A percentile compares a stretch with the other conserved stretches of the same genome.
Evolutionary conservation across 108 stramenopile species (phyloP).

Genomic region (Fragilariopsis cylindrus): DNA sequence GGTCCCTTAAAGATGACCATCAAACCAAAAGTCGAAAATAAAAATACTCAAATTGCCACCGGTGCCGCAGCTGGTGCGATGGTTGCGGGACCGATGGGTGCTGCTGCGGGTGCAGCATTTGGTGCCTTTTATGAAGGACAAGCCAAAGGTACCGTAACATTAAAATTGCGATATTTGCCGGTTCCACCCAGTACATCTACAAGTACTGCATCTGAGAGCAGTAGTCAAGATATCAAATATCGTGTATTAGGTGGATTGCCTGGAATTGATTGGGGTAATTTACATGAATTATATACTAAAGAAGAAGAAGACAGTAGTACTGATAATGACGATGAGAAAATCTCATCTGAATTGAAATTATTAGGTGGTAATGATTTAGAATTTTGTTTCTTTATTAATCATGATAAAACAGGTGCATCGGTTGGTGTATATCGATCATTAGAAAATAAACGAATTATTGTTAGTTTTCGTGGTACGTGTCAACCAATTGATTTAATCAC

Average conservation of each 20-base stretch:
- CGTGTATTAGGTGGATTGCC: slow-evolving; percentile 73
- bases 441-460: slow-evolving; percentile 60
- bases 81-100: slow-evolving; percentile 81
- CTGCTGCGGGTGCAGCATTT: slow-evolving; percentile 74
- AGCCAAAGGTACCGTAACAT: slow-evolving; percentile 59
- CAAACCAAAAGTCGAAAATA: slow-evolving; percentile 79
- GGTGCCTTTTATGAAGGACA: slow-evolving; percentile 79
- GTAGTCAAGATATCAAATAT: slow-evolving; percentile 19
- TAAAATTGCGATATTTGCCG: slow-evolving; percentile 65
- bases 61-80: slow-evolving; percentile 76
- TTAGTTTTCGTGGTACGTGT: slow-evolving; percentile 85
- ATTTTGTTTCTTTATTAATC: slow-evolving; percentile 80
- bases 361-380: slow-evolving; percentile 60
- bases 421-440: slow-evolving; percentile 74
- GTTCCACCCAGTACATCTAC: slow-evolving; percentile 35
- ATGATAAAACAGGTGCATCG: slow-evolving; percentile 73
- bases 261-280: slow-evolving; percentile 73
- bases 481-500: slow-evolving; percentile 76
- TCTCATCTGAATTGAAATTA: slow-evolving; percentile 14
- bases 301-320: not conserved
- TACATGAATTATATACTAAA: slow-evolving; percentile 40
- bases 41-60: slow-evolving; percentile 65
- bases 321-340: not conserved
- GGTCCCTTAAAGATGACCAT: slow-evolving; percentile 70
- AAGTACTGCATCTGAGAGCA: not conserved